Conservation (phyloP, 2,329 filamentous ascomycete genomes). For the Tolypocladium tropicale region DNA sequence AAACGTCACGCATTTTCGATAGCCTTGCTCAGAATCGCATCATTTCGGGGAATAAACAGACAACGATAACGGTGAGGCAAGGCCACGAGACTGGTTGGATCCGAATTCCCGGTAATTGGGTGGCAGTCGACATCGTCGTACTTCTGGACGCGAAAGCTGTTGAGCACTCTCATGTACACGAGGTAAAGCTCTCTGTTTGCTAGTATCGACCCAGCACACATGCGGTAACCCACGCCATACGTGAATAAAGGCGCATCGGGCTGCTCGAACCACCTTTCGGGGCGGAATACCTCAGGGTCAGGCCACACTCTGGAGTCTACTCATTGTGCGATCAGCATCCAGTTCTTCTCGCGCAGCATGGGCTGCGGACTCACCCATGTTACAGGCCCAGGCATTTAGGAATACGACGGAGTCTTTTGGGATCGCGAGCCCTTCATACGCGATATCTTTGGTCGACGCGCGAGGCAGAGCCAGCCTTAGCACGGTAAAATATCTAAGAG, state of each 20-base stretch:
- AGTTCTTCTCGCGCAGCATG: neutral
- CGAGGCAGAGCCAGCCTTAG: constrained; percentile 52
- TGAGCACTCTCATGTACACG: constrained; percentile 51
- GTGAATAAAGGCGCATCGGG: constrained; percentile 55
- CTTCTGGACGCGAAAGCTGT: constrained; percentile 48
- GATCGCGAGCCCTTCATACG: constrained; percentile 46
- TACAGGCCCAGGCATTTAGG: constrained; percentile 58
- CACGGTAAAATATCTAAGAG: constrained; percentile 52
- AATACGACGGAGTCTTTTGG: constrained; percentile 55
- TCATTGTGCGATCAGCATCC: neutral
- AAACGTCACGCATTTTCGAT: neutral
- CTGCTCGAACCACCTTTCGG: constrained; percentile 19
- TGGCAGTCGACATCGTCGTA: constrained; percentile 45
- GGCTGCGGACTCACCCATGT: constrained; percentile 45
- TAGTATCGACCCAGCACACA: constrained; percentile 45
- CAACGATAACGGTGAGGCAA: constrained; percentile 45
- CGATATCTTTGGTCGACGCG: constrained; percentile 48
- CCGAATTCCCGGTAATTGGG: constrained; percentile 47
- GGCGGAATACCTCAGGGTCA: constrained; percentile 10
- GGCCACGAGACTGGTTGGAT: constrained; percentile 52
- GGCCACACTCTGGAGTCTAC: constrained; percentile 32
- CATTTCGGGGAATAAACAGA: constrained; percentile 40
- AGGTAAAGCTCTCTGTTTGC: constrained; percentile 48
- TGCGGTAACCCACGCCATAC: constrained; percentile 55
- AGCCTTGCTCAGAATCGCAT: neutral